Conservation (phyloP, 2,329 filamentous ascomycete species). For the Lasiodiplodia citricola region DNA sequence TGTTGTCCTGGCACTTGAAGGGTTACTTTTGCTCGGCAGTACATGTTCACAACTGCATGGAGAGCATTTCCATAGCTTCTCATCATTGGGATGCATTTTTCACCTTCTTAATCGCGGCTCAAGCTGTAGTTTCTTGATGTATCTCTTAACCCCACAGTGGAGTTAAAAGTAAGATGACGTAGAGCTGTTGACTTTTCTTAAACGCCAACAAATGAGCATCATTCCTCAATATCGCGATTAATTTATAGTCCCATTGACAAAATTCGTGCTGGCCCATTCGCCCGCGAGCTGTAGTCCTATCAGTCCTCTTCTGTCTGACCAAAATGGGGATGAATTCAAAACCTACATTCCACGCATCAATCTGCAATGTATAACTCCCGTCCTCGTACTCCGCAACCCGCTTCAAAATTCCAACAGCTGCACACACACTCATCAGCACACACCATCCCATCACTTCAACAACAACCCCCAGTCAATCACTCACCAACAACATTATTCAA, state of each 20-base stretch:
- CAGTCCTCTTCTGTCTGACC: background rate
- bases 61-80: no score
- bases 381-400: conserved; percentile 24
- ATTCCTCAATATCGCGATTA: background rate
- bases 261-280: background rate
- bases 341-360: conserved; percentile 31
- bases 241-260: background rate
- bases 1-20: no score
- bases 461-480: background rate
- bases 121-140: no score
- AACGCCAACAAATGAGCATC: background rate
- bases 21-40: no score
- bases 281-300: background rate
- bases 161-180: no score
- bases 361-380: conserved; percentile 26
- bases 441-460: background rate
- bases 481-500: conserved; percentile 44
- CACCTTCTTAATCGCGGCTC: no score
- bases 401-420: conserved; percentile 1
- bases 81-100: no score
- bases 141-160: no score
- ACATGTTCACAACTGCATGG: no score
- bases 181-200: no score
- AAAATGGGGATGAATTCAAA: no score
- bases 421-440: background rate